A percentile compares a stretch with the other conserved stretches of the same genome.
These are phyloP conservation scores for Kwoniella botswanensis DNA, from an alignment of 768 basidiomycete genomes.

Conservation along the genomic window DNA sequence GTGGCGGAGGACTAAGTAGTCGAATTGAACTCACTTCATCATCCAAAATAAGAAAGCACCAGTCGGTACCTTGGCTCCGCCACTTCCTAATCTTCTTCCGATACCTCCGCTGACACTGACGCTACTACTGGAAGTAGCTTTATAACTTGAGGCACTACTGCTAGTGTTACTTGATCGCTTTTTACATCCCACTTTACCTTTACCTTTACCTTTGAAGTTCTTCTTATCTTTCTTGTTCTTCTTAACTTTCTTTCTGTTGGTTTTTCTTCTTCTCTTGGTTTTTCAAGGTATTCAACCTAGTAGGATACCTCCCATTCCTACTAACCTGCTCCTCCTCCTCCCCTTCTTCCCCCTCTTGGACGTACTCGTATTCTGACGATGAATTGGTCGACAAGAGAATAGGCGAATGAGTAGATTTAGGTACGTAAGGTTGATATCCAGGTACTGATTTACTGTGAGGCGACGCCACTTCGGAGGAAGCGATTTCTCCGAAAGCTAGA, in stretches of 20 bases:
- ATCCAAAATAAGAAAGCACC: constrained; percentile 3
- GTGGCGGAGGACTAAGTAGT: too few species aligned
- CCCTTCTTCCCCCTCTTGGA: not conserved
- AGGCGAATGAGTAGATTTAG: not conserved
- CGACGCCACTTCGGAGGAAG: not conserved
- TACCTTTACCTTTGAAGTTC: not conserved
- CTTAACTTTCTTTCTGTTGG: constrained; percentile 1
- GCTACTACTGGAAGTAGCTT: not conserved
- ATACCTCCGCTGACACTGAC: not conserved
- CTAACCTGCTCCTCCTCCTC: not conserved
- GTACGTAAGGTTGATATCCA: not conserved
- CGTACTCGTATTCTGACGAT: not conserved
- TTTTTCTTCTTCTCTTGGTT: not conserved
- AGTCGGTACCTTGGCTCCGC: not conserved
- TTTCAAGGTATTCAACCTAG: not conserved
- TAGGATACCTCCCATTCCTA: constrained; percentile 12
- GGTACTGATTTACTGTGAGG: not conserved
- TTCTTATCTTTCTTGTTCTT: not conserved
- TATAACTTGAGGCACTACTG: not conserved
- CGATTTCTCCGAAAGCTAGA: not conserved
- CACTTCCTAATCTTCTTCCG: too few species aligned
- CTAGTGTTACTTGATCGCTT: not conserved
- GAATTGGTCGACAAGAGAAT: not conserved
- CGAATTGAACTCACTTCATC: constrained; percentile 1
- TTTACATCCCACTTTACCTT: not conserved